These are phyloP conservation scores for Diaporthe ilicicola DNA, from an alignment of 2,329 filamentous ascomycete genomes.

Conservation along the genomic window DNA sequence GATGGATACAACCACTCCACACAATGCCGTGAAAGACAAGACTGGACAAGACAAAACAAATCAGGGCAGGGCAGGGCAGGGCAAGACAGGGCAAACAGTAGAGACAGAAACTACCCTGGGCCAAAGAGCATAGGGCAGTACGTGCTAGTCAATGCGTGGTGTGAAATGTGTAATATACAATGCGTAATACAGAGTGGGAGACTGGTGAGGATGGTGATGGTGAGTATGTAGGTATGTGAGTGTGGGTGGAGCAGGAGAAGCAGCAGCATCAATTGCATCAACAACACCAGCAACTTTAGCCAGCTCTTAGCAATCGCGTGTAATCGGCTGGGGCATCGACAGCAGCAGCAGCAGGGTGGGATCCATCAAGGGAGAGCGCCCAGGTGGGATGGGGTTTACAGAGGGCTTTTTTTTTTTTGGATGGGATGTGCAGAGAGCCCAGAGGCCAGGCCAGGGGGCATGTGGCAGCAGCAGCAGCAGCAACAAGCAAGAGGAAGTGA, in stretches of 20 bases:
- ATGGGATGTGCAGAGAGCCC: background rate
- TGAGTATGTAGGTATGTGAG: background rate
- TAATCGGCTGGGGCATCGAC: background rate
- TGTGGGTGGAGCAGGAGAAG: background rate
- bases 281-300: conserved; percentile 4
- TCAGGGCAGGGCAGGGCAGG: background rate
- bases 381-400: conserved; percentile 11
- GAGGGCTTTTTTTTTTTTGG: background rate
- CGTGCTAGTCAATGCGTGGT: background rate
- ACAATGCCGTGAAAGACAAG: background rate
- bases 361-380: conserved; percentile 2
- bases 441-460: conserved; percentile 2
- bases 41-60: background rate
- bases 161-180: background rate
- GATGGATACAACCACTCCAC: background rate
- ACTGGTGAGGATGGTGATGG: background rate
- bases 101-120: background rate
- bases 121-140: background rate
- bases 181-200: background rate
- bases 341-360: background rate
- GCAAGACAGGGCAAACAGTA: background rate
- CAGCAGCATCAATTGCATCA: background rate
- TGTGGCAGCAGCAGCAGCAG: conserved; percentile 5
- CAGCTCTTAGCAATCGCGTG: background rate
- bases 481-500: background rate